Evolutionary conservation across 352 stramenopile genomes (phyloP).

Genomic region (Plasmopara viticola): DNA sequence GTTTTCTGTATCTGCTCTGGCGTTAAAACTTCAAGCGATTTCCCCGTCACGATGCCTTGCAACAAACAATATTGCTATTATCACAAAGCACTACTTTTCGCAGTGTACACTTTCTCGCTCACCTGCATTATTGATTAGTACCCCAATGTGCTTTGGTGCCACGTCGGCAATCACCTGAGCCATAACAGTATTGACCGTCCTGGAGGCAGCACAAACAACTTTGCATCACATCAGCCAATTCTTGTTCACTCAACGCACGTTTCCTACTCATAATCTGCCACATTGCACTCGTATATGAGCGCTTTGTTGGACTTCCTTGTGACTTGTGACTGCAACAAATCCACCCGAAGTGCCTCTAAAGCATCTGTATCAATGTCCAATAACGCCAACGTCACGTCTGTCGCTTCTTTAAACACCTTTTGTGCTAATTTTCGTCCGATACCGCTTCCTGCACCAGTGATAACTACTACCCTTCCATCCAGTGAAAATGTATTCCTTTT

Average conservation of each 20-base stretch:
- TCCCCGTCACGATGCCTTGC: constrained; percentile 37
- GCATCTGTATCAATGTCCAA: constrained; percentile 51
- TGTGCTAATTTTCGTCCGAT: constrained; percentile 43
- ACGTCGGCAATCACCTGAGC: constrained; percentile 22
- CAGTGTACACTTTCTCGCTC: background rate
- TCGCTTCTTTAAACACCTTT: constrained; percentile 24
- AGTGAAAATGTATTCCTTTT: constrained; percentile 28
- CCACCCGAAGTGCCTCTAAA: constrained; percentile 23
- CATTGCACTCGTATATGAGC: constrained; percentile 48
- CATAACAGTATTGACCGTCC: constrained; percentile 30
- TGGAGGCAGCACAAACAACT: constrained; percentile 3
- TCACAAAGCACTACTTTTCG: background rate
- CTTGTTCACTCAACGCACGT: background rate
- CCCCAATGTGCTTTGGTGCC: constrained; percentile 37
- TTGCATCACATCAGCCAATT: background rate
- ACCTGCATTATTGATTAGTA: constrained; percentile 63
- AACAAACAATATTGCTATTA: constrained; percentile 1
- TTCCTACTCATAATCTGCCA: constrained; percentile 51
- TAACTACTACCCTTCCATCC: constrained; percentile 45
- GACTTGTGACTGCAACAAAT: constrained; percentile 11
- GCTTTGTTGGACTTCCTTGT: constrained; percentile 14
- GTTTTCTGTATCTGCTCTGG: constrained; percentile 40
- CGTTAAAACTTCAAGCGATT: constrained; percentile 33
- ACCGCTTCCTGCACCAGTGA: constrained; percentile 57
- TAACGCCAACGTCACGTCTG: constrained; percentile 41